These are phyloP conservation scores for Ogataea pilisensis DNA, from an alignment of 805 yeast species.

Conservation along the genomic window DNA sequence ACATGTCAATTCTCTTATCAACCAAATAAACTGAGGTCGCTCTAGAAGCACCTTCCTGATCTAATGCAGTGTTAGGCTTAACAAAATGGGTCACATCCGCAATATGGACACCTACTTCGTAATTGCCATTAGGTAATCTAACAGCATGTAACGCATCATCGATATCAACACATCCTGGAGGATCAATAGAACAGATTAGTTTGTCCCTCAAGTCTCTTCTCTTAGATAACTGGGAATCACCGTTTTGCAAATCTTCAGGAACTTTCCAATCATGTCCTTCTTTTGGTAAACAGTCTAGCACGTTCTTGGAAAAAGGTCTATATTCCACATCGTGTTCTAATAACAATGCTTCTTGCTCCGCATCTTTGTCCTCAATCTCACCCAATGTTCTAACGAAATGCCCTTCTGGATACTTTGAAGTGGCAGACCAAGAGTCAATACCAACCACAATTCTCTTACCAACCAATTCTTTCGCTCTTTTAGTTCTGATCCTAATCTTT, in stretches of 20 bases:
- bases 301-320: conserved; percentile 90
- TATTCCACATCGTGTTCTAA: conserved; percentile 96
- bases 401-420: conserved; percentile 86
- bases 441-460: conserved; percentile 91
- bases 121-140: conserved; percentile 83
- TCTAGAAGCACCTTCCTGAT: conserved; percentile 93
- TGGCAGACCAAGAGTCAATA: conserved; percentile 87
- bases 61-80: conserved; percentile 85
- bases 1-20: conserved; percentile 98
- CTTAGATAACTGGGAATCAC: conserved; percentile 51
- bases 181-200: conserved; percentile 92
- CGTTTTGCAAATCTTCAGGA: conserved; percentile 57
- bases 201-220: conserved; percentile 86
- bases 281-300: conserved; percentile 82
- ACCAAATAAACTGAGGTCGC: conserved; percentile 97
- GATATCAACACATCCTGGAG: conserved; percentile 97
- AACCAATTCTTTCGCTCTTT: conserved; percentile 76
- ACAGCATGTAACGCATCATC: conserved; percentile 96
- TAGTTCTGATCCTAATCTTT: conserved; percentile 77
- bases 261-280: conserved; percentile 95
- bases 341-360: conserved; percentile 92
- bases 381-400: conserved; percentile 91
- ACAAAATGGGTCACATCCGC: conserved; percentile 99
- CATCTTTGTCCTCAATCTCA: conserved; percentile 83
- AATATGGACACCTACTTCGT: conserved; percentile 97